These are phyloP conservation scores for Colletotrichum kahawae DNA, from an alignment of 2,329 filamentous ascomycete genomes.

Conservation along the genomic window DNA sequence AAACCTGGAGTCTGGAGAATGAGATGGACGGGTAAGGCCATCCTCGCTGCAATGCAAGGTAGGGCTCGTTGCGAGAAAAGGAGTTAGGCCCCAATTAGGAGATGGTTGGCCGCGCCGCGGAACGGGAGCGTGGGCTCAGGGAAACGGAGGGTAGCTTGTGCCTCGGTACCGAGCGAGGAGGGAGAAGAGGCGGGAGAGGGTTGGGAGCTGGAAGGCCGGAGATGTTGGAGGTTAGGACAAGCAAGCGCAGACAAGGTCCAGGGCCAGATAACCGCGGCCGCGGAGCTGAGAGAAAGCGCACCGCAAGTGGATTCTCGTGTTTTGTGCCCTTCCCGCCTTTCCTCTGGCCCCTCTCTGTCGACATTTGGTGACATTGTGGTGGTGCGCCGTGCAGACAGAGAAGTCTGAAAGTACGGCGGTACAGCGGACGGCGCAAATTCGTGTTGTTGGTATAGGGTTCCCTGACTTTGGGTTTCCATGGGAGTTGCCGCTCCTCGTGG, in stretches of 20 bases:
- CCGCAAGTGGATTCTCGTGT: not conserved
- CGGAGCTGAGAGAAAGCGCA: conserved; percentile 10
- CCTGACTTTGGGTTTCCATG: not conserved
- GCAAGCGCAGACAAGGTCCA: conserved; percentile 4
- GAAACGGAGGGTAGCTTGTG: not conserved
- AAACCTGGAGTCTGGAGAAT: conserved; percentile 16
- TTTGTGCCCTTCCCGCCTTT: not conserved
- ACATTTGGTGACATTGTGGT: not conserved
- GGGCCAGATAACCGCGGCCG: conserved; percentile 14
- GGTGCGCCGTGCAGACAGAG: not conserved
- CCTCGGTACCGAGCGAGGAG: conserved; percentile 13
- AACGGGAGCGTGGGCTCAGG: conserved; percentile 13
- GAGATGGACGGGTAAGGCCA: not conserved
- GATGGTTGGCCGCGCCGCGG: conserved; percentile 9
- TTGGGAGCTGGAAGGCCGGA: not conserved
- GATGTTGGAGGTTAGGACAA: not conserved
- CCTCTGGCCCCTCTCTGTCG: not conserved
- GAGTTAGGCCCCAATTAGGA: conserved; percentile 17
- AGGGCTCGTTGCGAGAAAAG: not conserved
- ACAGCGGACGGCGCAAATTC: not conserved
- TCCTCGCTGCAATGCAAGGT: not conserved
- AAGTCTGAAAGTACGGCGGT: not conserved
- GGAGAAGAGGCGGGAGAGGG: not conserved
- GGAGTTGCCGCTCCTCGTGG: not conserved
- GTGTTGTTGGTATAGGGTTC: not conserved